phyloP scores from a whole-genome alignment of 169 alveolate genomes.

The Plasmodium inui region DNA sequence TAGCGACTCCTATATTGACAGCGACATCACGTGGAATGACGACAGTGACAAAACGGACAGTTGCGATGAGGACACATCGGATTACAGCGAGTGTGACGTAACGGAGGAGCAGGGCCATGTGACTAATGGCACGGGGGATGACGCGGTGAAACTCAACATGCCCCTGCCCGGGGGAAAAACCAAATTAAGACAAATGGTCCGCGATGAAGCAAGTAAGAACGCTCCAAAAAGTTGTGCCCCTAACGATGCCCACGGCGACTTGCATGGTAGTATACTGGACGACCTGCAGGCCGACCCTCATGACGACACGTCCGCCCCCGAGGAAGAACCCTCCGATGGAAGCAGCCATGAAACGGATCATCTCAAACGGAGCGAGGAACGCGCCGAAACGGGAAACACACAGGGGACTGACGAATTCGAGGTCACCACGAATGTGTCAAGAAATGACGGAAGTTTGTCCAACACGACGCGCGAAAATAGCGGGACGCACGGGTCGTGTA shows the following conservation, averaged over 20 bases:
- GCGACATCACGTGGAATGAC: conserved; percentile 65
- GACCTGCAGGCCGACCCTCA: neutral
- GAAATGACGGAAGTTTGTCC: neutral
- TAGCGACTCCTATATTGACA: conserved; percentile 74
- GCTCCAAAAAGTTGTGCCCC: neutral
- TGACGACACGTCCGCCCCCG: neutral
- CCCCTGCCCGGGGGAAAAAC: neutral
- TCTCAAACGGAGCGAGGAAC: neutral
- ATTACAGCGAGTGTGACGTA: conserved; percentile 2
- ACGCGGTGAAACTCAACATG: neutral
- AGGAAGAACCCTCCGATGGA: neutral
- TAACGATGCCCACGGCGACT: neutral
- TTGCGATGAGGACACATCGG: conserved; percentile 2
- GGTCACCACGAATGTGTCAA: neutral
- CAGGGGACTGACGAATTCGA: neutral
- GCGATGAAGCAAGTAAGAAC: neutral
- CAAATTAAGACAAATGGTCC: neutral
- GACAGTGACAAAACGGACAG: conserved; percentile 30
- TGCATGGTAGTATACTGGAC: no score
- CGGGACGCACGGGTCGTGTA: neutral
- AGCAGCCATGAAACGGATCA: neutral
- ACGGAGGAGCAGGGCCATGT: neutral
- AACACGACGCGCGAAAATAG: neutral
- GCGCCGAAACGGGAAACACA: neutral
- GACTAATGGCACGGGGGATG: neutral